Evolutionary conservation across 2,329 filamentous ascomycete genomes (phyloP).

Genomic region (Phialophora macrospora): DNA sequence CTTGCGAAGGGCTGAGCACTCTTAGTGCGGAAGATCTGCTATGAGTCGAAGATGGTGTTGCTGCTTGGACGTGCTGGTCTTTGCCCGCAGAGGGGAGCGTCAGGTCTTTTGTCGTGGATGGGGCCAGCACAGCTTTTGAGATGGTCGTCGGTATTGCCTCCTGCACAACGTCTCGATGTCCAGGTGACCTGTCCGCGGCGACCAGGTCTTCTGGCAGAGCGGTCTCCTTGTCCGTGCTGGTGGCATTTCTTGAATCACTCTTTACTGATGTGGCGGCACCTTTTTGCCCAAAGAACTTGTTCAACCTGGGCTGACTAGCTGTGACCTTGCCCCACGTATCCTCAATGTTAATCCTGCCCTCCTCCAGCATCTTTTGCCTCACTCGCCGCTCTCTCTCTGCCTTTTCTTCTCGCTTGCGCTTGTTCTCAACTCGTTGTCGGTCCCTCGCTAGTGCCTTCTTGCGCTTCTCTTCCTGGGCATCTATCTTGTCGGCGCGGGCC

Average conservation of each 20-base stretch:
- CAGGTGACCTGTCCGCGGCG: neutral
- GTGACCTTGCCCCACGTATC: slow-evolving; percentile 39
- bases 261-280: slow-evolving; percentile 5
- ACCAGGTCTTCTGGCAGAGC: neutral
- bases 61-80: neutral
- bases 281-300: slow-evolving; percentile 36
- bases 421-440: slow-evolving; percentile 33
- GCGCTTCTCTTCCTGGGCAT: slow-evolving; percentile 33
- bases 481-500: slow-evolving; percentile 35
- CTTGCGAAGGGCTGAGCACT: slow-evolving; percentile 17
- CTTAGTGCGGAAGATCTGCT: slow-evolving; percentile 6
- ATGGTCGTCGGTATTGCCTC: neutral
- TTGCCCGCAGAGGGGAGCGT: neutral
- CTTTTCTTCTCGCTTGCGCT: slow-evolving; percentile 38
- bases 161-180: neutral
- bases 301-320: slow-evolving; percentile 37
- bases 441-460: slow-evolving; percentile 36
- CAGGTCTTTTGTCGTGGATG: neutral
- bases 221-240: neutral
- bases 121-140: neutral
- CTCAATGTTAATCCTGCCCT: slow-evolving; percentile 37
- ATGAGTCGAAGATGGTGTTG: neutral
- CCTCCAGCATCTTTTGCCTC: slow-evolving; percentile 35
- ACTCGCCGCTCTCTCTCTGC: slow-evolving; percentile 31
- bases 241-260: neutral